A percentile compares a stretch with the other conserved stretches of the same genome.
phyloP scores from a whole-genome alignment of 495 filamentous ascomycete genomes.

The Aspergillus steynii region DNA sequence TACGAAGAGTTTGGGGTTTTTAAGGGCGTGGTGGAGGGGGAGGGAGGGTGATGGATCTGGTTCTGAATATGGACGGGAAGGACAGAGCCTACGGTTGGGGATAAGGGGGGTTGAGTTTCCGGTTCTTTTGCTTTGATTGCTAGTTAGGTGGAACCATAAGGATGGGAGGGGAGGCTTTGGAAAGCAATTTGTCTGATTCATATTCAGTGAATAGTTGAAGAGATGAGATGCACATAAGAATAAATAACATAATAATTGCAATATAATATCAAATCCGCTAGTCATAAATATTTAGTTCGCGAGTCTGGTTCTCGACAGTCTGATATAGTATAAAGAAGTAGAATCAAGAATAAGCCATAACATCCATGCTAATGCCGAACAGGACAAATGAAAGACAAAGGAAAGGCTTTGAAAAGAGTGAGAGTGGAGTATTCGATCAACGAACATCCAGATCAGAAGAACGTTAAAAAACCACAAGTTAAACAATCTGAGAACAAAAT shows the following conservation, averaged over 20 bases:
- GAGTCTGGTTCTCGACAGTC: background rate
- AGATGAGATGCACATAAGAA: background rate
- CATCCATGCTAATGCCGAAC: background rate
- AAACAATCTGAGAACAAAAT: background rate
- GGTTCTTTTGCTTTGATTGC: slow-evolving; percentile 2
- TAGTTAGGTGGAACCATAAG: no score
- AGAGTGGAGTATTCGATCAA: background rate
- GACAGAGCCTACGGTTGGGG: background rate
- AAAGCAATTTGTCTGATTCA: no score
- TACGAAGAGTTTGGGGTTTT: slow-evolving; percentile 2
- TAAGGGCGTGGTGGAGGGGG: slow-evolving; percentile 4
- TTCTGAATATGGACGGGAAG: background rate
- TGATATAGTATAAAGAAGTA: background rate
- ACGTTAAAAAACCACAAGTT: background rate
- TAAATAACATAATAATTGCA: background rate
- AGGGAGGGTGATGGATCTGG: background rate
- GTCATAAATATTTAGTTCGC: background rate
- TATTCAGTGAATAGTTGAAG: background rate
- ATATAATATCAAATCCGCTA: no score
- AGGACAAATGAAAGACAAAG: background rate
- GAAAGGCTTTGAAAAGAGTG: background rate
- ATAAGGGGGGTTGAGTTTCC: background rate
- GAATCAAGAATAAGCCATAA: background rate
- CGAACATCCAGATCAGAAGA: background rate
- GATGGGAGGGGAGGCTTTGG: no score